phyloP scores from a whole-genome alignment of 163 green algal genomes.

The Chlamydomonas reinhardtii region DNA sequence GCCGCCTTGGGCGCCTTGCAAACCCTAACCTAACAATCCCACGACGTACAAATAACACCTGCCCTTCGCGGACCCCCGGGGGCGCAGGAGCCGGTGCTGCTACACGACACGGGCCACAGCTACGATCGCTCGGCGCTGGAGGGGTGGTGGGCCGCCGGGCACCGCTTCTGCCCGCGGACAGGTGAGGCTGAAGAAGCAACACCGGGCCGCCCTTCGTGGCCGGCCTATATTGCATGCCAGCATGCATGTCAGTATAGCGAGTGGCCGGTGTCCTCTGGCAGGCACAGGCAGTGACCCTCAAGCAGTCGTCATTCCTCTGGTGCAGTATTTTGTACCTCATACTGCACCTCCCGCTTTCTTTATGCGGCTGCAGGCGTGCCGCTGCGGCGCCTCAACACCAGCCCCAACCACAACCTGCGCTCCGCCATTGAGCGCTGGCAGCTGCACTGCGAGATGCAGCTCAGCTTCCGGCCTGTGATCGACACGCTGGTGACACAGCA shows the following conservation, averaged over 20 bases:
- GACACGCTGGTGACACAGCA: not conserved
- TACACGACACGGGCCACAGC: conserved; percentile 39
- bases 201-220: too few species aligned
- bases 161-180: conserved; percentile 44
- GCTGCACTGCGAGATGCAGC: conserved; percentile 44
- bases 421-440: conserved; percentile 26
- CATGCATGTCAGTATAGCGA: too few species aligned
- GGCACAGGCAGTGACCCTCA: too few species aligned
- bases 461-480: conserved; percentile 26
- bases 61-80: too few species aligned
- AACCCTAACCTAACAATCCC: too few species aligned
- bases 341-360: too few species aligned
- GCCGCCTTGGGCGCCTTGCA: too few species aligned
- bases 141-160: conserved; percentile 34
- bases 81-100: conserved; percentile 43
- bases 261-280: too few species aligned
- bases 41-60: too few species aligned
- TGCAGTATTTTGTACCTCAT: too few species aligned
- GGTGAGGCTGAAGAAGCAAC: not conserved
- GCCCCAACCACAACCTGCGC: conserved; percentile 36
- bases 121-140: conserved; percentile 40
- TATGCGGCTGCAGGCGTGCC: conserved; percentile 18
- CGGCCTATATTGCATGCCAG: too few species aligned
- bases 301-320: too few species aligned
- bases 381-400: conserved; percentile 9